These are phyloP conservation scores for Macaranga tanarius DNA, from an alignment of 441 rosid genomes.

Conservation along the genomic window DNA sequence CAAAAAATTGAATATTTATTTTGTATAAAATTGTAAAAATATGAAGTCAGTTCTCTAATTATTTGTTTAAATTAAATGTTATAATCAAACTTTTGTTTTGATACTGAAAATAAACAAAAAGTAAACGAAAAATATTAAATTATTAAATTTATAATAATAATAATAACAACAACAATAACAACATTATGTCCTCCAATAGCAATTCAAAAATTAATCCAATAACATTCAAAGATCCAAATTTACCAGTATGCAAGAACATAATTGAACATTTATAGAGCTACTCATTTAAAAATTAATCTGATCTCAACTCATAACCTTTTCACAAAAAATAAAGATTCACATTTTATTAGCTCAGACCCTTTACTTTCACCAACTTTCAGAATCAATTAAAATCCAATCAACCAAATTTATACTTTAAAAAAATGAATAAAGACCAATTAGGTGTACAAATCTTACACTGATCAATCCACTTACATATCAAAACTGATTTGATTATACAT, in stretches of 20 bases:
- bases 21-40: too few species aligned
- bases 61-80: too few species aligned
- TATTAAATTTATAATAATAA: too few species aligned
- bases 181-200: background rate
- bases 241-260: background rate
- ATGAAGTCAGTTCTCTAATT: too few species aligned
- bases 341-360: background rate
- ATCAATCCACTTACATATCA: background rate
- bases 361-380: background rate
- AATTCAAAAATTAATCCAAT: background rate
- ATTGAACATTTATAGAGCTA: too few species aligned
- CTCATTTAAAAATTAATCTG: background rate
- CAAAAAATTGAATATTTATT: too few species aligned
- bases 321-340: background rate
- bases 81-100: too few species aligned
- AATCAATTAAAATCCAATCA: background rate
- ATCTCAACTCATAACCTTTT: background rate
- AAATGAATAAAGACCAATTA: background rate
- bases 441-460: background rate
- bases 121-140: too few species aligned
- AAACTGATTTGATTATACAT: background rate
- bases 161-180: too few species aligned
- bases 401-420: constrained; percentile 1
- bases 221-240: background rate
- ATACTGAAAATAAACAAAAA: too few species aligned